phyloP scores from a whole-genome alignment of 805 yeast genomes.

The Candida schatavii region DNA sequence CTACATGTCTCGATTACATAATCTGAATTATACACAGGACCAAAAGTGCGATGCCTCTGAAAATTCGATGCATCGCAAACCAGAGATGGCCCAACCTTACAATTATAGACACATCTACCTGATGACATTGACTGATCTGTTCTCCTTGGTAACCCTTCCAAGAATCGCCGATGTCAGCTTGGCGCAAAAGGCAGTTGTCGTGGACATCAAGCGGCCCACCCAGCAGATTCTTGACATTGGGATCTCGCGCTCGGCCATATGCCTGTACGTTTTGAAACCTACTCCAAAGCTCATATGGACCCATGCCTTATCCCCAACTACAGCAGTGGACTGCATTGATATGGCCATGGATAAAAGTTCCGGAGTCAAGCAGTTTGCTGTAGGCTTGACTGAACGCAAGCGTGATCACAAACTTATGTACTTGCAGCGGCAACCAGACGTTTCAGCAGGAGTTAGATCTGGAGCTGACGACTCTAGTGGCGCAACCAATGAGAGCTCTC shows the following conservation, averaged over 20 bases:
- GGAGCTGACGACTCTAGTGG: neutral
- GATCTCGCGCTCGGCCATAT: constrained; percentile 52
- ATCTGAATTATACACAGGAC: too few species aligned
- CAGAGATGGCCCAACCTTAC: neutral
- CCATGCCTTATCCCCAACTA: constrained; percentile 48
- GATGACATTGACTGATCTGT: constrained; percentile 24
- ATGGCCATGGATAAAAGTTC: constrained; percentile 8
- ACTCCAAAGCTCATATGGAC: constrained; percentile 60
- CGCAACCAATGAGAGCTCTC: constrained; percentile 3
- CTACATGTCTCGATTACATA: too few species aligned
- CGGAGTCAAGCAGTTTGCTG: constrained; percentile 25
- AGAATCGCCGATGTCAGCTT: constrained; percentile 29
- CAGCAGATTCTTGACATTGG: constrained; percentile 45
- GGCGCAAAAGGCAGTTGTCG: constrained; percentile 21
- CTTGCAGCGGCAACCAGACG: constrained; percentile 15
- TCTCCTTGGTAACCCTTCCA: constrained; percentile 32
- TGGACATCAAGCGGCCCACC: constrained; percentile 18
- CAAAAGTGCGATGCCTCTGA: neutral
- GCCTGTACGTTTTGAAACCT: constrained; percentile 51
- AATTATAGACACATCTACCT: too few species aligned
- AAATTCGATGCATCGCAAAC: neutral
- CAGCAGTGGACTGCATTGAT: constrained; percentile 43
- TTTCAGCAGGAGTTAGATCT: constrained; percentile 5
- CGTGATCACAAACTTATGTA: constrained; percentile 23
- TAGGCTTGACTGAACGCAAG: constrained; percentile 38